Base-by-base conservation (phyloP, 73 alveolate species). In the Strombidium stylifer region DNA sequence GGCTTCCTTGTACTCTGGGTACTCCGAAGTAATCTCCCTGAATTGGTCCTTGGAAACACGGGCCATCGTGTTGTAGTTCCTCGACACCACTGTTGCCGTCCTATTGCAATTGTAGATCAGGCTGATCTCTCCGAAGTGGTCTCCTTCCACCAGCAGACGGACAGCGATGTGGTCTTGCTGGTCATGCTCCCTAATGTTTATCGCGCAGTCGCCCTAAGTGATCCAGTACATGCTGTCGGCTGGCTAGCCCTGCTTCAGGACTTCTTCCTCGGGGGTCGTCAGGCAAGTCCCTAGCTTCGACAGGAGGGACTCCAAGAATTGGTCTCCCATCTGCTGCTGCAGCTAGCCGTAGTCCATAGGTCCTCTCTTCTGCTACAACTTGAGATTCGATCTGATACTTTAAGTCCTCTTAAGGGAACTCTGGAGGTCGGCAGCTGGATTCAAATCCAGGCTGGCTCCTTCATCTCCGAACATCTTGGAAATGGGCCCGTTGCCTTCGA, bases 101-200 rank as follows among this genome's bases (percentile, higher is more conserved):
- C 89, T 53, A 14, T 46, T 42, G 67, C 89, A 78, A 0, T 58
- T 83, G 26, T 78, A 54, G 57, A 78, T 40, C 32, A 78, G 20
- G 0, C 79, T 30, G 7, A 78, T 67, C 24, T 78, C 89, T 4
- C 89, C 89, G 30, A 78, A 78, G 35, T 45, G 44, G 41, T 66
- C 89, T 1, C 83, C 65, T 20, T 71, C 46, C 18, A 30, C 36
- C 2, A 78, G 49, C 3, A 27, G 54, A 19, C 27, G 66, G 14
- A 55, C 11, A 16, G 23, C 30, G 32, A 56, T 68, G 0, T 27
- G 15, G 0, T 42, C 37, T 26, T 31, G 53, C 26, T 21, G 6
- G 12, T n/a, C n/a, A n/a, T 42, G 41, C 26, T 76, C 81, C 16
- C 27, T 50, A 0, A 76, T 35, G 18, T 47, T 28, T 0, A 76